Base-by-base conservation (phyloP, 192 early-diverging fungal genomes). In the Coemansia sp. region DNA sequence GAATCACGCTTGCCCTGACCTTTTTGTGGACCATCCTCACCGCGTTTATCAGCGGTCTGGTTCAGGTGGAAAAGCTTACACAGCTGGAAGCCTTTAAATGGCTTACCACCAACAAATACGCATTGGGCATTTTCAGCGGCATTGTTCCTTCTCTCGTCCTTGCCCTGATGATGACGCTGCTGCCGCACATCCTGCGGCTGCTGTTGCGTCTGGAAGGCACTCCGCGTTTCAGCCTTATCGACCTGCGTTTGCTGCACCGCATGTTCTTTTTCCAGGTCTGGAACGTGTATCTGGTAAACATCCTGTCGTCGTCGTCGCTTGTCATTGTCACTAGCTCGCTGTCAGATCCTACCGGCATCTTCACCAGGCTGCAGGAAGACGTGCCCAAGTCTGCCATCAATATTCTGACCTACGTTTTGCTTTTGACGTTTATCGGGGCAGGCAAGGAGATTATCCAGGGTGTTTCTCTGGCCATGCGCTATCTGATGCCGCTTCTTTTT, bases 331-430 rank as follows among this genome's bases (percentile, higher is more conserved):
- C 64, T 65, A 54, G 79, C 20, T 63, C 84, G 11, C 43, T 67
- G 14, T 22, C 56, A 4, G 48, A 67, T 1, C 77, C 74, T 0
- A 78, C 68, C 12, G 72, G 73, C 2, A 73, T 86, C 5, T 64
- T 93, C 32, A 39, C 80, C 14, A 43, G 69, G n/a, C 83, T 93
- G 61, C 73, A 85, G 54, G 78, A 88, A 12, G 74, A 87, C 22
- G 85, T 97, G 1, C 95, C 95, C 6, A 71, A 83, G 39, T 89
- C 90, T 2, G 90, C 92, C 2, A 90, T 87, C 60, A 94, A 92
- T 77, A 95, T 95, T 63, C 86, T 95, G 39, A 93, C 93, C 33
- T 97, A 93, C 74, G 86, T 95, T 33, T 74, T 95, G 72, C 84
- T 97, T 22, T 86, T 87, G n/a, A 82, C 88, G 3, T 83, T 94